Base-by-base conservation (phyloP, 106 monocot species). In the Amphibolis antarctica region DNA sequence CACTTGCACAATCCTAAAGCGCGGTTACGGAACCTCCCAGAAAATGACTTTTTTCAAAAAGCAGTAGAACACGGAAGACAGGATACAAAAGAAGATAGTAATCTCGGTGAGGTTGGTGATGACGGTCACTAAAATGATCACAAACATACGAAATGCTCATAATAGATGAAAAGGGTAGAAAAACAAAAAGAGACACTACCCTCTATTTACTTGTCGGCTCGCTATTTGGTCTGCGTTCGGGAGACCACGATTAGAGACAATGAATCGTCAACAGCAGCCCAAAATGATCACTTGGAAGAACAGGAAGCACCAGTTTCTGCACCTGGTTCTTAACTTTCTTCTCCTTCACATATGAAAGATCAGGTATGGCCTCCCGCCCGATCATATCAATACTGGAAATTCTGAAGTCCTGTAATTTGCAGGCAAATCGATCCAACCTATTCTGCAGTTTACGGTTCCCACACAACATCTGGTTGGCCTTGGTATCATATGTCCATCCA, bases 361-460 rank as follows among this genome's bases (percentile, higher is more conserved):
- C 66, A 7, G 52, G 63, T 70, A 98, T 85, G 5, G 84, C 69
- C 31, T 91, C 82, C 58, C 25, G 71, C 27, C 98, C 98, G 15
- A 91, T 82, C 98, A 91, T 98, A 47, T 87, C 75, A 5, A 98
- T 74, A 42, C 66, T 57, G 12, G 51, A n/a, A 5, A 87, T 65
- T 65, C 77, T 68, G 46, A 91, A 91, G 46, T 91, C 90, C 21
- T 65, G 29, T 72, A 86, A 58, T 18, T 45, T 75, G 53, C 86
- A 90, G n/a, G 75, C 12, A 58, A 85, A 86, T 6, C 86, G 60
- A 68, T 98, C 98, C 12, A 98, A 15, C 25, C 98, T 69, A 72
- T 80, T 90, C 77, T 83, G 86, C 61, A 98, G 65, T 26, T 59
- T 62, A 44, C 70, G 66, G 25, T 60, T 96, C 80, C 15, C 82